Percentiles rank a stretch among this genome's conserved stretches.
phyloP scores from a whole-genome alignment of 371 early-diverging fungal genomes.

The Umbelopsis sp. region DNA sequence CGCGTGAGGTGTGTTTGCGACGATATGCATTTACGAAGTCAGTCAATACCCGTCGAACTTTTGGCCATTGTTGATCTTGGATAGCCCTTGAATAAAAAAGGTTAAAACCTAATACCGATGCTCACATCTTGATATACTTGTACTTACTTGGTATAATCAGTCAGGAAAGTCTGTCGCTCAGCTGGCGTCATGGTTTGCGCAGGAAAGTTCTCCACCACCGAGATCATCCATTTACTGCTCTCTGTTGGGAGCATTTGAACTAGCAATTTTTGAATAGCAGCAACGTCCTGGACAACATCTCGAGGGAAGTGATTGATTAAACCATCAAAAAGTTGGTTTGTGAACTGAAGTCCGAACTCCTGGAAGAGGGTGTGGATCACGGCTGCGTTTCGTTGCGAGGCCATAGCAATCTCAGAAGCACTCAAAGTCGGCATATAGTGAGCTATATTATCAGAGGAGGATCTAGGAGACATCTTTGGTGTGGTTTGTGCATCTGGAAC shows the following conservation, averaged over 20 bases:
- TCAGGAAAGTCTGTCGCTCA: constrained; percentile 53
- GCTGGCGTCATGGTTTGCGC: constrained; percentile 49
- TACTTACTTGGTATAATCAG: constrained; percentile 47
- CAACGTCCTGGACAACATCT: constrained; percentile 51
- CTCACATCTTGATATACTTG: too few relatives aligned
- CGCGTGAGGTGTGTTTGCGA: constrained; percentile 29
- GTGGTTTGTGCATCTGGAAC: constrained; percentile 22
- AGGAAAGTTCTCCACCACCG: constrained; percentile 47
- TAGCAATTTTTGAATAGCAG: constrained; percentile 44
- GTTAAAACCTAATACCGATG: background rate
- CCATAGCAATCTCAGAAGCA: constrained; percentile 22
- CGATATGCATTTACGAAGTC: constrained; percentile 59
- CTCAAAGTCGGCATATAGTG: constrained; percentile 26
- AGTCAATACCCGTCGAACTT: constrained; percentile 43
- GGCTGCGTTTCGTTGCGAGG: constrained; percentile 30
- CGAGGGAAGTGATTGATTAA: constrained; percentile 51
- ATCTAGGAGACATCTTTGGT: constrained; percentile 21
- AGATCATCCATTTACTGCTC: constrained; percentile 40
- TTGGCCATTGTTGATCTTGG: constrained; percentile 41
- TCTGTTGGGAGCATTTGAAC: constrained; percentile 48
- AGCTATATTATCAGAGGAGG: constrained; percentile 22
- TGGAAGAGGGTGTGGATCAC: constrained; percentile 38
- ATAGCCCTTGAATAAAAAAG: constrained; percentile 31
- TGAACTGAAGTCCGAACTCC: constrained; percentile 39
- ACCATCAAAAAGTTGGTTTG: constrained; percentile 46